A percentile compares a stretch with the other conserved stretches of the same genome.
phyloP scores from a whole-genome alignment of 352 stramenopile genomes.

The Phytophthora quininea region DNA sequence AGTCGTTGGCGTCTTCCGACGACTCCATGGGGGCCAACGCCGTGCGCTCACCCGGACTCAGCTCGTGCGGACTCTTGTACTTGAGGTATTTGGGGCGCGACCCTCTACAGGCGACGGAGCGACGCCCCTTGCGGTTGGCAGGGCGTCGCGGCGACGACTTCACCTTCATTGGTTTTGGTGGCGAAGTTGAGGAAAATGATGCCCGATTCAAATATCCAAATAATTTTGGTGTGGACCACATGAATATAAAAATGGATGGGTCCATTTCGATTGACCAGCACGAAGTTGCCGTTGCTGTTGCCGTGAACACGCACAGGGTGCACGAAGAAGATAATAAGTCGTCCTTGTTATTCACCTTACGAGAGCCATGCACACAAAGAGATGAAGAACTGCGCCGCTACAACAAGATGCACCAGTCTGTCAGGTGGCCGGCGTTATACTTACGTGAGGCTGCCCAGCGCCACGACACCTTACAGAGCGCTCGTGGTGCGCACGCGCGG shows the following conservation, averaged over 20 bases:
- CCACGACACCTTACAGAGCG: constrained; percentile 43
- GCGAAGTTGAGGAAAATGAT: neutral
- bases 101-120: neutral
- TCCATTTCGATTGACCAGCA: too few species aligned
- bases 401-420: neutral
- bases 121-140: constrained; percentile 15
- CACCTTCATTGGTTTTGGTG: too few species aligned
- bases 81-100: constrained; percentile 13
- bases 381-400: constrained; percentile 5
- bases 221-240: neutral
- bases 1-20: neutral
- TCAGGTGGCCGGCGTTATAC: constrained; percentile 1
- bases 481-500: constrained; percentile 43
- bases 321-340: neutral
- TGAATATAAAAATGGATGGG: too few species aligned
- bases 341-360: neutral
- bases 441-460: constrained; percentile 12
- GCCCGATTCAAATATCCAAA: neutral
- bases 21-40: neutral
- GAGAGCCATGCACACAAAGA: constrained; percentile 6
- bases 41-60: constrained; percentile 9
- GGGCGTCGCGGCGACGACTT: too few species aligned
- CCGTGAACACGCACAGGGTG: neutral
- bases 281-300: neutral
- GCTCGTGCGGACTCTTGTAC: constrained; percentile 21